phyloP scores from a whole-genome alignment of 257 asterid species.

The Salvia miltiorrhiza region DNA sequence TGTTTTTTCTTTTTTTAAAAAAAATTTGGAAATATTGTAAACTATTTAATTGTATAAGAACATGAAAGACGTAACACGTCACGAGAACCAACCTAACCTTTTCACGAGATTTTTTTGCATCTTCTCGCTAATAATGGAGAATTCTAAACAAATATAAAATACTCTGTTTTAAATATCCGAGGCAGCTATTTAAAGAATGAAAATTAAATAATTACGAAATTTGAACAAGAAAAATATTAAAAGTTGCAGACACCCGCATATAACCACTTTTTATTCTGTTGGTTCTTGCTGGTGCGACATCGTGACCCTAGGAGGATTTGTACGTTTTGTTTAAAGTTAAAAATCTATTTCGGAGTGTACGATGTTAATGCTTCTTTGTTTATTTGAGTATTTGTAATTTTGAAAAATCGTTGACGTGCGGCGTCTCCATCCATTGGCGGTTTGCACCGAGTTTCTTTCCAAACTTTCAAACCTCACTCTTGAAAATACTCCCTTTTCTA shows the following conservation, averaged over 20 bases:
- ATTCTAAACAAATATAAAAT: no score
- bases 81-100: background rate
- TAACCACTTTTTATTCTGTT: background rate
- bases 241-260: background rate
- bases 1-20: no score
- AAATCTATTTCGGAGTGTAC: background rate
- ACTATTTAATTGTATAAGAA: no score
- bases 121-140: background rate
- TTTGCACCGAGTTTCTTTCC: slow-evolving; percentile 19
- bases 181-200: no score
- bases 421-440: slow-evolving; percentile 35
- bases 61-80: no score
- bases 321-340: background rate
- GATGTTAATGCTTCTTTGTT: background rate
- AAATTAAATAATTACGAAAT: no score
- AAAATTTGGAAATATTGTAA: no score
- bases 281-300: background rate
- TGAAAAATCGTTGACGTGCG: background rate
- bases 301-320: background rate
- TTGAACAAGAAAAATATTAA: background rate
- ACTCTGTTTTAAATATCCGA: no score
- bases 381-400: background rate
- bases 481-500: slow-evolving; percentile 8
- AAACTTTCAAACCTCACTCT: slow-evolving; percentile 22
- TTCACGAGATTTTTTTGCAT: background rate